Percentiles rank a stretch among this genome's conserved stretches.
Evolutionary conservation across 306 rosid genomes (phyloP).

Genomic region (Aeschynomene evenia): DNA sequence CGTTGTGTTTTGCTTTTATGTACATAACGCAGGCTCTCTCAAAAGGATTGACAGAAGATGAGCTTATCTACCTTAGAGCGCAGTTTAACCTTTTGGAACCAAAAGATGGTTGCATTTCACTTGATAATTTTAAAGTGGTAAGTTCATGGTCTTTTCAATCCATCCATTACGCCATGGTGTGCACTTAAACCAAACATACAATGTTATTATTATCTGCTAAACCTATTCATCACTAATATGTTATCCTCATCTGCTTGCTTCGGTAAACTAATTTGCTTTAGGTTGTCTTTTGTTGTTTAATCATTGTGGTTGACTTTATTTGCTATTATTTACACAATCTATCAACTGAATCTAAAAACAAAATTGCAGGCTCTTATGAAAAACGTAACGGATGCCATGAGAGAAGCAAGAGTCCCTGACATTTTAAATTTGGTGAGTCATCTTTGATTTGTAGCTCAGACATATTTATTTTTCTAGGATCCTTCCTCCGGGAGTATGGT

Average conservation of each 20-base stretch:
- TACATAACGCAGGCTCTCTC: constrained; percentile 76
- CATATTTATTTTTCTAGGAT: constrained; percentile 3
- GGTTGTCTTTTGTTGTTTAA: neutral
- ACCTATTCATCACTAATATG: neutral
- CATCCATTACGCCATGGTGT: constrained; percentile 14
- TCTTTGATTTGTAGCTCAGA: constrained; percentile 24
- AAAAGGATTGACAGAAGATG: constrained; percentile 78
- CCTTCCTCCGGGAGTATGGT: too few species aligned
- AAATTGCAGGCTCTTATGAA: constrained; percentile 74
- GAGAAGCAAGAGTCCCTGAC: constrained; percentile 72
- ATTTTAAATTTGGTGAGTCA: constrained; percentile 71
- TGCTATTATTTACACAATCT: constrained; percentile 21
- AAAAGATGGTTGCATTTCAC: constrained; percentile 58
- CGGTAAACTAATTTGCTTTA: constrained; percentile 7
- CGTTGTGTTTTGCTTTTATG: constrained; percentile 11
- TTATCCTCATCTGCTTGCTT: neutral
- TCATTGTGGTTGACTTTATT: constrained; percentile 1
- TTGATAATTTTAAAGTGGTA: constrained; percentile 79
- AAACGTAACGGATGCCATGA: constrained; percentile 91
- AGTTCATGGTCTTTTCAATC: constrained; percentile 30
- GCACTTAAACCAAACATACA: constrained; percentile 1
- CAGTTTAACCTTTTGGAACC: constrained; percentile 88
- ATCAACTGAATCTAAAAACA: constrained; percentile 26
- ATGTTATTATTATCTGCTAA: constrained; percentile 6
- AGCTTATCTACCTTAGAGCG: constrained; percentile 72